Base-by-base conservation (phyloP, 176 grass and related monocot species). In the Ensete ventricosum region DNA sequence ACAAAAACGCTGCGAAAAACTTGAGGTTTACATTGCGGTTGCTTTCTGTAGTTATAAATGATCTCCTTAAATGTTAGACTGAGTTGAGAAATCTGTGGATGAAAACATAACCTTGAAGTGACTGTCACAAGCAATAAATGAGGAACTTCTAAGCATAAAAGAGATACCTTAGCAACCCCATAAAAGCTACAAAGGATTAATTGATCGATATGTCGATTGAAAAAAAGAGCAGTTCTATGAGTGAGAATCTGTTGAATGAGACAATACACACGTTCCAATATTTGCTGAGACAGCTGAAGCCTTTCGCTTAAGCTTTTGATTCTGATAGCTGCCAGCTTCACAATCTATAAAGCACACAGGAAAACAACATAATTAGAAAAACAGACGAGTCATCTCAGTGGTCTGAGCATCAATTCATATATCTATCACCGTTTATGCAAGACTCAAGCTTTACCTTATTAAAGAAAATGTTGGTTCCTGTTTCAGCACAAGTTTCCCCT, bases 141-240 rank as follows among this genome's bases (percentile, higher is more conserved):
- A 27, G 16, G 3, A 65, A 49, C 19, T 8, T 12, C 24, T 20
- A 22, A 71, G 20, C 52, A 34, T 71, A 57, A 1, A 69, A 83
- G 26, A 69, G 62, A 27, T 84, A 88, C 95, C 95, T 94, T 99
- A 43, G 90, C 85, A 80, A 99, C 86, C 81, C 90, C 95, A 87
- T 99, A 99, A 73, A 99, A 87, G 84, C 90, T 82, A 76, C 95
- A 99, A 73, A 99, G 67, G 79, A 99, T 94, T 64, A 99, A 86
- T 71, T 99, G 95, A 66, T 99, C 95, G 72, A 99, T 94, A 85
- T 99, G 90, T 53, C 95, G 71, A 73, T 94, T 99, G 76, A 99
- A 99, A 75, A 99, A 99, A 34, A 99, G 88, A 53, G 69, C 70
- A 78, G 95, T 99, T 50, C 88, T 84, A 68, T 94, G 90, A 71